These are phyloP conservation scores for Candida sp. DNA, from an alignment of 1,139 yeast species.

Conservation along the genomic window DNA sequence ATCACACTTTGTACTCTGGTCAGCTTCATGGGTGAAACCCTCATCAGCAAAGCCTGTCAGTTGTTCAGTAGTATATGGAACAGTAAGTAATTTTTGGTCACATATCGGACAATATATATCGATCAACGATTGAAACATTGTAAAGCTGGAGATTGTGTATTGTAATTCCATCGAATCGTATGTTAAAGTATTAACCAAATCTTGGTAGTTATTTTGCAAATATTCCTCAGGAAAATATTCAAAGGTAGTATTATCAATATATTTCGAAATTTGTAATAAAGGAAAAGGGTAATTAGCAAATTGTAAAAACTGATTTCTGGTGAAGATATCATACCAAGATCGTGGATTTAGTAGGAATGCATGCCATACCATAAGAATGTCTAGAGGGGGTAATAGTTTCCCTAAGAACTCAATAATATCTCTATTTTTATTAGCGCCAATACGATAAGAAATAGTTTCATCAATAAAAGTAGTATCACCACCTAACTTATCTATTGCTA, in stretches of 20 bases:
- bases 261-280: constrained; percentile 14
- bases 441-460: not conserved
- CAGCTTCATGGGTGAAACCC: constrained; percentile 7
- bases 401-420: not conserved
- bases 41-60: constrained; percentile 21
- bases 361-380: constrained; percentile 41
- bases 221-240: constrained; percentile 12
- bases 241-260: constrained; percentile 18
- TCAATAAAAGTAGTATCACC: not conserved
- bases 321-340: constrained; percentile 24
- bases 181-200: constrained; percentile 1
- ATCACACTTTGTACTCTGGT: not conserved
- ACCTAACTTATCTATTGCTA: not conserved
- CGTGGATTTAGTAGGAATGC: constrained; percentile 15
- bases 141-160: constrained; percentile 2
- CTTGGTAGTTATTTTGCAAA: not conserved
- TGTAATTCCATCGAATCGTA: constrained; percentile 3
- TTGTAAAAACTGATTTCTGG: constrained; percentile 17
- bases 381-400: constrained; percentile 26
- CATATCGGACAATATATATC: constrained; percentile 18
- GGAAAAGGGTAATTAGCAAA: constrained; percentile 26
- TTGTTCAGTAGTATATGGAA: constrained; percentile 13
- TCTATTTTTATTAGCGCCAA: not conserved
- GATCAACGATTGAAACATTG: constrained; percentile 5
- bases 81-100: constrained; percentile 7